Base-by-base conservation (phyloP, 1,284 basidiomycete genomes). In the Papiliotrema nemorosa region DNA sequence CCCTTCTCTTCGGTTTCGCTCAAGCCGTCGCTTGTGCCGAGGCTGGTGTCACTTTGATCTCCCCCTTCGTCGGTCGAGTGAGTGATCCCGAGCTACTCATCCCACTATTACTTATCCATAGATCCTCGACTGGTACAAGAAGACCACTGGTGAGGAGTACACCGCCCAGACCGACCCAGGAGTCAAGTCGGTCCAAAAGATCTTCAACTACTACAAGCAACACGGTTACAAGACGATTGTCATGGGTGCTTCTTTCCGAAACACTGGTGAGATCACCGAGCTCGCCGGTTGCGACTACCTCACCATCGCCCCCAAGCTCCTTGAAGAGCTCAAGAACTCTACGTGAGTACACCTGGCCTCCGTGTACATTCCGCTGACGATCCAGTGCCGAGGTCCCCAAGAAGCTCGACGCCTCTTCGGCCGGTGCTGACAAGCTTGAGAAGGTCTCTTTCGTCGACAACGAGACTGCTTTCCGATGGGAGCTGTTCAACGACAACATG, bases 121-220 rank as follows among this genome's bases (percentile, higher is more conserved):
- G 84, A 93, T 93, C 69, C 86, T 94, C 62, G 90, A 94, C 78
- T 94, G 90, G 90, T 84, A 94, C 85, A 96, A 96, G 84, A 89
- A 90, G 78, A 70, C 77, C 63, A 89, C 63, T 47, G 89, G 90
- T 50, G 84, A 87, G 79, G 81, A 79, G 71, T 96, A 90, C 80
- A 82, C 85, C 60, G 88, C 88, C 52, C 87, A 88, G 63, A 68
- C 66, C 45, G 94, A 98, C 81, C 94, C 94, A n/a, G 94, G 94
- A 81, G 94, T 99, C 62, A 76, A 84, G 74, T 94, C 90, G 36
- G 94, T 99, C 57, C 86, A 88, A 81, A 87, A 83, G 77, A 98
- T 97, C 80, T 98, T 87, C 85, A 89, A 91, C 82, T 97, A 97
- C 82, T 98, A 97, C 85, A 98, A 98, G 82, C 91, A 96, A 77